Base-by-base conservation (phyloP, 2,329 filamentous ascomycete genomes). In the Ophiostoma piceae region DNA sequence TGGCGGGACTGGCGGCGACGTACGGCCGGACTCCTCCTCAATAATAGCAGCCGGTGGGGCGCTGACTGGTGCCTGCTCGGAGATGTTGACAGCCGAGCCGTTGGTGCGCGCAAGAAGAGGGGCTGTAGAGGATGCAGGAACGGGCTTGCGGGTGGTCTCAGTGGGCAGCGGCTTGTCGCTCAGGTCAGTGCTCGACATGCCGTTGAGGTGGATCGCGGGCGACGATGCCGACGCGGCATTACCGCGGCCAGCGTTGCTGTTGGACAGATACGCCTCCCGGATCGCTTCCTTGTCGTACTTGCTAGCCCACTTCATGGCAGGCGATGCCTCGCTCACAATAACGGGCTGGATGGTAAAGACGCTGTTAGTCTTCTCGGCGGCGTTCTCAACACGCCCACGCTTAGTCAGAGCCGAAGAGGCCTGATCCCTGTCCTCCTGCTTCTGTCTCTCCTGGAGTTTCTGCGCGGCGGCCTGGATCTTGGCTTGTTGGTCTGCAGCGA, bases 261-360 rank as follows among this genome's bases (percentile, higher is more conserved):
- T 89, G 65, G 88, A 87, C 68, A 98, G 84, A 79, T 98, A 98
- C n/a, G 92, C 88, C 73, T 92, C 88, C 69, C 93, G 89, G 72
- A 96, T 90, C 8, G 90, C 84, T 75, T 95, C 89, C 80, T 95
- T 96, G 80, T 98, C 95, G 77, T 97, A 98, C 75, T 93, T 93
- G 79, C 85, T 94, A 41, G 94, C 92, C 95, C 95, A 99, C 79
- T 97, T 96, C 89, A 99, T 90, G 0, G 95, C 95, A 32, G 93
- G 91, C 9, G 91, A 95, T 22, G 94, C 94, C 78, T 97, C 95
- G 68, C 85, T 92, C 76, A 94, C 84, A 72, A 98, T 90, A 68
- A 88, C 86, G 1, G 93, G 91, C 77, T 97, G 94, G 66, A 98
- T 82, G 2, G 93, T 97, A 76, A 97, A 85, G 70, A 96, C 87